Conservation (phyloP, 257 asterid species). For the Solanum clarkiae region DNA sequence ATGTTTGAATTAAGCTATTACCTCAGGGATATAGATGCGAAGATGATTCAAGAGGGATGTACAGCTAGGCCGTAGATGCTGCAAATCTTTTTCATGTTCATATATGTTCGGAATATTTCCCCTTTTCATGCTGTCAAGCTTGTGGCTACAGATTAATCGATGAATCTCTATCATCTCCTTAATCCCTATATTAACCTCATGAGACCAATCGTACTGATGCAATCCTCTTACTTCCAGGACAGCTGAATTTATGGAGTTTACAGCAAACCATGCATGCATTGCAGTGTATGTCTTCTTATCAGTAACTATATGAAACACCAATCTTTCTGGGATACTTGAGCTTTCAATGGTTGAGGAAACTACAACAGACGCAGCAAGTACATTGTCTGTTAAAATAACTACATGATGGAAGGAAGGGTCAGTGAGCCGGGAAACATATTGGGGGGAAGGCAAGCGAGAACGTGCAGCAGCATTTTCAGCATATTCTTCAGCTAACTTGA, state of each 20-base stretch:
- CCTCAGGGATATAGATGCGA: conserved; percentile 84
- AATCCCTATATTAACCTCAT: conserved; percentile 45
- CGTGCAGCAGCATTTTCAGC: conserved; percentile 69
- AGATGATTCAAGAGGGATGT: conserved; percentile 75
- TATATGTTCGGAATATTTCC: conserved; percentile 22
- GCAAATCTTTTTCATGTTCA: conserved; percentile 32
- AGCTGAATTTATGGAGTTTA: conserved; percentile 40
- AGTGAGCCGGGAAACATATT: conserved; percentile 43
- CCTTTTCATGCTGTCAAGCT: conserved; percentile 27
- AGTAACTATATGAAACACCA: conserved; percentile 76
- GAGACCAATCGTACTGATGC: conserved; percentile 87
- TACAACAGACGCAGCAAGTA: conserved; percentile 83
- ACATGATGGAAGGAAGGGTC: conserved; percentile 57
- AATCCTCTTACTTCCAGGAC: conserved; percentile 78
- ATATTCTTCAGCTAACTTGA: conserved; percentile 69
- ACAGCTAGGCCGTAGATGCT: conserved; percentile 45
- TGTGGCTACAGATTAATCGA: conserved; percentile 46
- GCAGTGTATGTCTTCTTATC: conserved; percentile 73
- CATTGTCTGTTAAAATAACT: conserved; percentile 76
- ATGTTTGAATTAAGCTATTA: conserved; percentile 16
- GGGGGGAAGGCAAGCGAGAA: conserved; percentile 59
- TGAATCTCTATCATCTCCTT: conserved; percentile 70
- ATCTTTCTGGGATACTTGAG: conserved; percentile 36
- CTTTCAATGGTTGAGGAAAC: conserved; percentile 50
- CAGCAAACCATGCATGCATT: conserved; percentile 91